These are phyloP conservation scores for Yarrowia sp. DNA, from an alignment of 805 yeast species.

Conservation along the genomic window DNA sequence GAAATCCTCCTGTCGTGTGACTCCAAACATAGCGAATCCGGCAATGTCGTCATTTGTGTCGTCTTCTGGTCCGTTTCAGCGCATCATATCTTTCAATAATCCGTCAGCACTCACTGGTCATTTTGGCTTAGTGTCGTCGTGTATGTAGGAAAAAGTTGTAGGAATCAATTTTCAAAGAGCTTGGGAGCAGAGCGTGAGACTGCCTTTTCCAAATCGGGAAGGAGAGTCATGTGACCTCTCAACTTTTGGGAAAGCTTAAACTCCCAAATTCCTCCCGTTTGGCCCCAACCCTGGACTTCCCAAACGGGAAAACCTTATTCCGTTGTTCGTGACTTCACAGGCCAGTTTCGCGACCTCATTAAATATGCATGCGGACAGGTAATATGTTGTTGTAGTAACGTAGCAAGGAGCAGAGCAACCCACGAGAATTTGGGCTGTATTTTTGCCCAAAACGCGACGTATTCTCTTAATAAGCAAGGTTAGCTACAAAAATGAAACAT, in stretches of 20 bases:
- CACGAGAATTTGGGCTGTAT: too few species aligned
- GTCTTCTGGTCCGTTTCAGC: background rate
- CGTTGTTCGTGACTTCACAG: too few species aligned
- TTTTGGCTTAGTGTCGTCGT: conserved; percentile 29
- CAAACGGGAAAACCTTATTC: background rate
- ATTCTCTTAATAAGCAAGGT: too few species aligned
- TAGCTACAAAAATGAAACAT: too few species aligned
- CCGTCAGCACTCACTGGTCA: conserved; percentile 35
- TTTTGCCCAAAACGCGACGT: too few species aligned
- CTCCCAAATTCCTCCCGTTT: too few species aligned
- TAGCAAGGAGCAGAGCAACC: too few species aligned
- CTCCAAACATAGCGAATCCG: too few species aligned
- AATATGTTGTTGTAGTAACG: background rate
- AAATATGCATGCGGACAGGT: conserved; percentile 10
- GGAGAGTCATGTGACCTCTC: conserved; percentile 16
- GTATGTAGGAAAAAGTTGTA: conserved; percentile 26
- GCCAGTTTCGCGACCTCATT: background rate
- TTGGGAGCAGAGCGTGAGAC: conserved; percentile 21
- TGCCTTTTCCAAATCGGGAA: conserved; percentile 14
- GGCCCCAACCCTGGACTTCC: too few species aligned
- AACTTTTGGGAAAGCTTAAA: background rate
- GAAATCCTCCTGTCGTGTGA: too few species aligned
- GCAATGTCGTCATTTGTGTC: too few species aligned
- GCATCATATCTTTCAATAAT: background rate
- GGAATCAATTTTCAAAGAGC: conserved; percentile 26